phyloP scores from a whole-genome alignment of 768 basidiomycete genomes.

The Scleroderma citrinum region DNA sequence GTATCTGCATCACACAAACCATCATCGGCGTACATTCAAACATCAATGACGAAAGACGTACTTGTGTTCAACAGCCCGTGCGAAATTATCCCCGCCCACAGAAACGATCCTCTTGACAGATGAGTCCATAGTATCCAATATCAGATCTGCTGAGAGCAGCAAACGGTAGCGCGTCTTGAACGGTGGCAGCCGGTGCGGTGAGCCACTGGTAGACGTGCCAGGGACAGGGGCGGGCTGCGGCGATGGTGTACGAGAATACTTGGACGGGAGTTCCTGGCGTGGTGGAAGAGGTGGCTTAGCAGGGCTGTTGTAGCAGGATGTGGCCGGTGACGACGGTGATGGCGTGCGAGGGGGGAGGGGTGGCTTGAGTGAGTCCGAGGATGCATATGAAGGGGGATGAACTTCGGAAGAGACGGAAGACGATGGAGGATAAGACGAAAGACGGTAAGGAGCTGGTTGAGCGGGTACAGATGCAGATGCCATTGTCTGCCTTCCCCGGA shows the following conservation, averaged over 20 bases:
- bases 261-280: not conserved
- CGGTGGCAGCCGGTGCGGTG: not conserved
- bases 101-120: conserved; percentile 50
- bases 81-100: conserved; percentile 41
- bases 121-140: conserved; percentile 58
- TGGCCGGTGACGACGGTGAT: not conserved
- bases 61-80: conserved; percentile 50
- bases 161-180: conserved; percentile 43
- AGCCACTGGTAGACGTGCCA: not conserved
- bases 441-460: not conserved
- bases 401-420: not conserved
- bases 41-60: no score
- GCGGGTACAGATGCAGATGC: conserved; percentile 4
- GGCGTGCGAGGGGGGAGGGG: not conserved
- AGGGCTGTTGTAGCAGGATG: not conserved
- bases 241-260: not conserved
- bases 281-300: not conserved
- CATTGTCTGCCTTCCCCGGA: conserved; percentile 39
- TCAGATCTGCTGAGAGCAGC: conserved; percentile 58
- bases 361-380: not conserved
- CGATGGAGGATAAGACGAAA: not conserved
- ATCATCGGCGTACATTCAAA: no score
- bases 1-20: conserved; percentile 25
- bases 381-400: not conserved
- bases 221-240: not conserved